Conservation (phyloP, 2,329 filamentous ascomycete genomes). For the Fusarium euwallaceae region DNA sequence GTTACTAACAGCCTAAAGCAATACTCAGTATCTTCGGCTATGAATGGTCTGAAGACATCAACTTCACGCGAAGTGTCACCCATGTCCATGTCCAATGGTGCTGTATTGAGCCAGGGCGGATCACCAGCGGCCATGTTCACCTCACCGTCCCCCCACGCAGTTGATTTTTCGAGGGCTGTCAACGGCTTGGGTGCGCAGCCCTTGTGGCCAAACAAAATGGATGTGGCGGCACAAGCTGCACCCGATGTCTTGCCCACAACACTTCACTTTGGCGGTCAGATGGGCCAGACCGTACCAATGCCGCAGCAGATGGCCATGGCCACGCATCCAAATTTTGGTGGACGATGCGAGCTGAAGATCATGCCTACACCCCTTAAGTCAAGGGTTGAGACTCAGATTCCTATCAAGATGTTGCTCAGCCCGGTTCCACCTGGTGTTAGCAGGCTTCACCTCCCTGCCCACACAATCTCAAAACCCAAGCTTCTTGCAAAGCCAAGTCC, state of each 20-base stretch:
- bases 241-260: slow-evolving; percentile 44
- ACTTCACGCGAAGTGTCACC: slow-evolving; percentile 69
- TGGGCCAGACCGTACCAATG: slow-evolving; percentile 48
- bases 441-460: slow-evolving; percentile 85
- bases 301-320: slow-evolving; percentile 50
- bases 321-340: slow-evolving; percentile 49
- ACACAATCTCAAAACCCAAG: slow-evolving; percentile 96
- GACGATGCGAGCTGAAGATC: slow-evolving; percentile 66
- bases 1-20: slow-evolving; percentile 56
- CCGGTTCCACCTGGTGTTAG: slow-evolving; percentile 81
- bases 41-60: slow-evolving; percentile 61
- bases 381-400: slow-evolving; percentile 96
- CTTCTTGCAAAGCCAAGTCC: slow-evolving; percentile 80
- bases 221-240: slow-evolving; percentile 40
- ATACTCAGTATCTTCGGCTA: slow-evolving; percentile 64
- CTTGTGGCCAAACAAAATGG: slow-evolving; percentile 54
- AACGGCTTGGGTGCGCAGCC: slow-evolving; percentile 44
- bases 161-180: slow-evolving; percentile 55
- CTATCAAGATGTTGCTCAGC: slow-evolving; percentile 83
- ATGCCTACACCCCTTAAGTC: slow-evolving; percentile 83
- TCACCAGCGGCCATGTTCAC: slow-evolving; percentile 64
- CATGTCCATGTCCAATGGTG: slow-evolving; percentile 55
- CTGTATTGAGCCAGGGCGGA: slow-evolving; percentile 65
- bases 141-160: slow-evolving; percentile 60
- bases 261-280: slow-evolving; percentile 44